Conservation (phyloP, 257 asterid species). For the Ehretia macrophylla region DNA sequence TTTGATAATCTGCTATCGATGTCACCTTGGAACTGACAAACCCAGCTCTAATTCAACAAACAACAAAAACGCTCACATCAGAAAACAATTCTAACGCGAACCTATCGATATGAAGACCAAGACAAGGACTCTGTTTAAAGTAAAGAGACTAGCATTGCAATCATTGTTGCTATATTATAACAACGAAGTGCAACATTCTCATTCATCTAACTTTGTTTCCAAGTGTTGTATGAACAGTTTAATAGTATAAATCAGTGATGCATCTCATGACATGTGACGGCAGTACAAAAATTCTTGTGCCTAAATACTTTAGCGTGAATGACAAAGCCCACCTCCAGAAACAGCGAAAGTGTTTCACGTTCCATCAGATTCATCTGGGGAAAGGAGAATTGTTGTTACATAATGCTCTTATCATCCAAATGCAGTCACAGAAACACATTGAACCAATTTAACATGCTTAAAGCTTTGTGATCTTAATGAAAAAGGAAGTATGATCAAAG, state of each 20-base stretch:
- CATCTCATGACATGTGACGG: slow-evolving; percentile 7
- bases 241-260: neutral
- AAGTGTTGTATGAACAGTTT: neutral
- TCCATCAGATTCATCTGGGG: slow-evolving; percentile 92
- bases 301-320: slow-evolving; percentile 45
- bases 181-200: slow-evolving; percentile 5
- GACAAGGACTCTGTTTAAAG: neutral
- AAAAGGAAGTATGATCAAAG: no score
- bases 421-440: slow-evolving; percentile 8
- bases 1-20: slow-evolving; percentile 27
- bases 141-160: neutral
- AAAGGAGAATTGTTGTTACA: slow-evolving; percentile 72
- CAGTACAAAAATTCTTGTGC: slow-evolving; percentile 22
- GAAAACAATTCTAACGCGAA: slow-evolving; percentile 14
- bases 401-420: slow-evolving; percentile 32
- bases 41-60: slow-evolving; percentile 73
- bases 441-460: neutral
- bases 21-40: slow-evolving; percentile 87
- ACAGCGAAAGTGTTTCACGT: slow-evolving; percentile 67
- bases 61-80: slow-evolving; percentile 39
- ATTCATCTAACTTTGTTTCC: neutral
- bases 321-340: slow-evolving; percentile 55
- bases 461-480: no score
- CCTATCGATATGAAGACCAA: neutral
- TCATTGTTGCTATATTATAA: neutral